Base-by-base conservation (phyloP, 257 asterid species). In the Jasminum sambac region DNA sequence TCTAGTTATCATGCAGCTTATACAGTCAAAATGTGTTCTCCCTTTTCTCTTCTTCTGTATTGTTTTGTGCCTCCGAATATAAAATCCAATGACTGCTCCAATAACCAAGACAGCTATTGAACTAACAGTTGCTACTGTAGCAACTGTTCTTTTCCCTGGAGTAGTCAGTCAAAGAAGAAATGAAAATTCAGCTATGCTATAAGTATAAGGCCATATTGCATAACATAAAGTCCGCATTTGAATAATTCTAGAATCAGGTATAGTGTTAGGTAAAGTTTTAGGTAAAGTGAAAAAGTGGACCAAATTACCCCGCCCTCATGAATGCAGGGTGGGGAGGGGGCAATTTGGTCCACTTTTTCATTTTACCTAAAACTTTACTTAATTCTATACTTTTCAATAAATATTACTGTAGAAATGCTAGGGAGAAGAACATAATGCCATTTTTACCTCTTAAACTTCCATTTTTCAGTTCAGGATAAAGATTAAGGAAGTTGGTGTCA, bases 401-500 rank as follows among this genome's bases (percentile, higher is more conserved):
- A 55, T 8, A 55, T 55, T 21, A 55, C 5, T 8, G 19, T 6
- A 64, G 23, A 21, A 55, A 55, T 55, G 62, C 62, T 55, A 12
- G 50, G 30, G 14, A 40, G 19, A 6, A 64, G 61, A 55, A 55
- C 69, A 13, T 24, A 66, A 66, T 17, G 41, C 23, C 52, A 14
- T 41, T 19, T 46, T 67, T 67, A 67, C 62, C 72, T 12, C 17
- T 48, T 67, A 44, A 46, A 48, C 62, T 71, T 2, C 55, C 21
- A 46, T 46, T 16, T 3, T 6, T 19, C n/a, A 3, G 55, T 12
- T 80, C 67, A 8, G 83, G 75, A 66, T 84, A 80, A 36, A 84
- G 82, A 66, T 84, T 84, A 36, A 84, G 82, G 64, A 84, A 84
- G 65, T 84, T 71, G 16, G 66, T 72, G 63, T 84, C 85, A 0